Evolutionary conservation across 306 rosid genomes (phyloP), one percentile per base, ranked within the genome.

Genomic region (Corylus heterophylla): DNA sequence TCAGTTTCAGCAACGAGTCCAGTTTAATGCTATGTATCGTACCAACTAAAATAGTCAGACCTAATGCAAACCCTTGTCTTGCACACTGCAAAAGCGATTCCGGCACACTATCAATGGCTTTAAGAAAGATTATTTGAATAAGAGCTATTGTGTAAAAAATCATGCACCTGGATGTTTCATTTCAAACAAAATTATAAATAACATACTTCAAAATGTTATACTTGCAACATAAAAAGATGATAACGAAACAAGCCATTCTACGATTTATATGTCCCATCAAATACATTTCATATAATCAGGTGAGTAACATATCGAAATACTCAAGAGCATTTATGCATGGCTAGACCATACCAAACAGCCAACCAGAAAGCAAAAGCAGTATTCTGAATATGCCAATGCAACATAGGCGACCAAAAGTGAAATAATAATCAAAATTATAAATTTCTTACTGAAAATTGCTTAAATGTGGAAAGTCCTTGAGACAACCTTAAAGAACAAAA

Each of bases 31-130:
- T 83, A 73, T 76, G 75, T 51, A 89, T 79, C 59, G 86, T 80
- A 27, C 89, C 85, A 14, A 66, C 63, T 82, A 91, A 79, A 80
- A 85, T 54, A 37, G 94, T 86, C 69, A 95, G 83, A 69, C 98
- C 99, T 82, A 91, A 81, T 14, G 97, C 97, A 81, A 95, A 95
- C 51, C 99, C 99, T 78, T 90, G 98, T 20, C 99, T 89, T 1
- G 97, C 99, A 82, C 98, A 93, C 99, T 95, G 97, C 89, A 84
- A 89, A 79, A 63, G 79, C 44, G 66, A 82, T 83, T 54, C 56
- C 71, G 66, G 55, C 6, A 67, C 13, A 49, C 37, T 45, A 72
- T 49, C 51, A 68, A 63, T 63, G 69, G 20, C 1, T 68, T 59
- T 12, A 5, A 62, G 39, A 29, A 62, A 62, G n/a, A 62, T 62